Percentiles rank a stretch among this genome's conserved stretches.
Conservation (phyloP, 2,329 filamentous ascomycete genomes). For the Talaromyces sp. region DNA sequence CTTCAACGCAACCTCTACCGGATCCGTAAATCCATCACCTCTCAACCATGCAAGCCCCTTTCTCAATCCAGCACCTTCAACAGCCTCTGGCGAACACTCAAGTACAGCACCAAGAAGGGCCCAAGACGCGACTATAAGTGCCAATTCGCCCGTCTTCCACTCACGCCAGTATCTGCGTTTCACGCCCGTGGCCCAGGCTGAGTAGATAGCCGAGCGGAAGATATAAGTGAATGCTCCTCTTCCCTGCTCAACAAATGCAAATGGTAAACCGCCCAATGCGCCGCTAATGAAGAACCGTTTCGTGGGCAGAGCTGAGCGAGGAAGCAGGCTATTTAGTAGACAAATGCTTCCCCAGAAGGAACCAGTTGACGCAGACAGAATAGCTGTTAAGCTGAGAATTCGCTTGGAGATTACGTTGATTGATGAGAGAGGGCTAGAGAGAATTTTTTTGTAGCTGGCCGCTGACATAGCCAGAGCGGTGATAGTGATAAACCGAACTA, state of each 20-base stretch:
- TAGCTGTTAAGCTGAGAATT: conserved; percentile 71
- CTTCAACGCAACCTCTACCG: conserved; percentile 49
- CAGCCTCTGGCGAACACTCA: conserved; percentile 65
- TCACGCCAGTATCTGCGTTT: conserved; percentile 87
- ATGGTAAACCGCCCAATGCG: conserved; percentile 72
- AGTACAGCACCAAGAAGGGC: conserved; percentile 75
- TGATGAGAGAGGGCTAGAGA: conserved; percentile 65
- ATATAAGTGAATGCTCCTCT: conserved; percentile 73
- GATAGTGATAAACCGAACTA: conserved; percentile 68
- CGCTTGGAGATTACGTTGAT: conserved; percentile 64
- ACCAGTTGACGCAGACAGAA: conserved; percentile 78
- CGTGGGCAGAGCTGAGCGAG: conserved; percentile 69
- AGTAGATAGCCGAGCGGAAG: conserved; percentile 74
- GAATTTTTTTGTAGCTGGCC: conserved; percentile 63
- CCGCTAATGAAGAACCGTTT: conserved; percentile 89
- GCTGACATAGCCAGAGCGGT: conserved; percentile 67
- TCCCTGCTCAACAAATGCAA: conserved; percentile 63
- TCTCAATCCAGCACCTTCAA: conserved; percentile 64
- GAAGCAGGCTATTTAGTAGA: conserved; percentile 77
- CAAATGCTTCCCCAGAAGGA: conserved; percentile 87
- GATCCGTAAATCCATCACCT: conserved; percentile 73
- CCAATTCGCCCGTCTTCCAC: conserved; percentile 76
- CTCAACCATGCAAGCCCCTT: conserved; percentile 71
- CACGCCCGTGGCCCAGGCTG: conserved; percentile 86
- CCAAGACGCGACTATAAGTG: conserved; percentile 75